phyloP scores from a whole-genome alignment of 495 filamentous ascomycete species.

The Neurospora sp. region DNA sequence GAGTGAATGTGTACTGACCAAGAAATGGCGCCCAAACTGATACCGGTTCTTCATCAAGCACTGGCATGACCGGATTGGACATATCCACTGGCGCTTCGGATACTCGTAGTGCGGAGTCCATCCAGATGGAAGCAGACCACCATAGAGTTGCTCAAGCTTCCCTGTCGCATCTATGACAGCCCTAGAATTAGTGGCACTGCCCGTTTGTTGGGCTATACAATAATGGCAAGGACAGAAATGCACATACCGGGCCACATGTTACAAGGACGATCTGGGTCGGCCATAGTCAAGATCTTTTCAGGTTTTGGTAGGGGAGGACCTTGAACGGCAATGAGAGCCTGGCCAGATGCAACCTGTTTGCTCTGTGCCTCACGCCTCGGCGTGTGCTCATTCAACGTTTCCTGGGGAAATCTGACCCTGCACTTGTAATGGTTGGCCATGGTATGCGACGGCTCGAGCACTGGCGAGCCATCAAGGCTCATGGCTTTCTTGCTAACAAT shows the following conservation, averaged over 20 bases:
- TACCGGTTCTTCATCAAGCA: not conserved
- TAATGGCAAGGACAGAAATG: not conserved
- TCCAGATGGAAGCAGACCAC: constrained; percentile 17
- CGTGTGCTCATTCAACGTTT: not conserved
- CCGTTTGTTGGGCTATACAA: not conserved
- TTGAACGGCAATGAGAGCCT: not conserved
- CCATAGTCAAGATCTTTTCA: not conserved
- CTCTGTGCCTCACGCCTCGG: not conserved
- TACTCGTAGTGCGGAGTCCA: not conserved
- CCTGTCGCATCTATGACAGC: constrained; percentile 1
- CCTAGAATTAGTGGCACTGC: not conserved
- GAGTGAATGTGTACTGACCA: not conserved
- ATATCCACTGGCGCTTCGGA: not conserved
- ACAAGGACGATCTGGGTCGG: constrained; percentile 19
- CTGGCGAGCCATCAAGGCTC: constrained; percentile 7
- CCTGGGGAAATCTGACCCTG: not conserved
- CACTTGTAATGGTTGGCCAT: not conserved
- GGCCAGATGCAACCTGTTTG: not conserved
- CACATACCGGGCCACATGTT: constrained; percentile 20
- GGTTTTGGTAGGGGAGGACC: not conserved
- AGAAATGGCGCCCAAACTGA: not conserved
- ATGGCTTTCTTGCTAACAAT: constrained; percentile 9
- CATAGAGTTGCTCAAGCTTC: not conserved
- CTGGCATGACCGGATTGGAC: constrained; percentile 1
- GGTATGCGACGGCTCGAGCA: not conserved